Evolutionary conservation across 2,329 filamentous ascomycete genomes (phyloP).

Genomic region (Aspergillus hortae): DNA sequence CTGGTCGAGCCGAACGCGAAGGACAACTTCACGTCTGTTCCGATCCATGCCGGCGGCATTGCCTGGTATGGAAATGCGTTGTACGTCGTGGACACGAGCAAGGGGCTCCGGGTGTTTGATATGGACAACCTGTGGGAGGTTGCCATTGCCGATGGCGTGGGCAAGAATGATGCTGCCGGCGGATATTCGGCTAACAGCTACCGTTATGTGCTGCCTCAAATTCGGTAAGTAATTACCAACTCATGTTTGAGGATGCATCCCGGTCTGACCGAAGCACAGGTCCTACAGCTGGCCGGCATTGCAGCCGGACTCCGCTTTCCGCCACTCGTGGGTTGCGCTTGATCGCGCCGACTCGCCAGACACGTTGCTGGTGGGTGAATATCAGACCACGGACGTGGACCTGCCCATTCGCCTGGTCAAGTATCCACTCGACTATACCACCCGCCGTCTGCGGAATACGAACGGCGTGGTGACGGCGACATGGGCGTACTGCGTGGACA

Average conservation of each 20-base stretch:
- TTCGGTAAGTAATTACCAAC: background rate
- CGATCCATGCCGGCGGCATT: conserved; percentile 36
- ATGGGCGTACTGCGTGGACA: conserved; percentile 31
- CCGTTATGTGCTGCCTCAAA: conserved; percentile 30
- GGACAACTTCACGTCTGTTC: conserved; percentile 32
- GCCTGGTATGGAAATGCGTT: conserved; percentile 36
- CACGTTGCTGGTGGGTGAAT: conserved; percentile 34
- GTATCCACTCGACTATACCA: conserved; percentile 29
- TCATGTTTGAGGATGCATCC: background rate
- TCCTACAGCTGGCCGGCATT: conserved; percentile 1
- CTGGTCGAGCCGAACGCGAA: conserved; percentile 32
- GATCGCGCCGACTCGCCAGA: conserved; percentile 31
- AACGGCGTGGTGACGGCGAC: conserved; percentile 16
- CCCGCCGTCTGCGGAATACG: conserved; percentile 21
- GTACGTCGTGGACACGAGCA: conserved; percentile 34
- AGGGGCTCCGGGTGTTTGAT: conserved; percentile 36
- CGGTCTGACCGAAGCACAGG: background rate
- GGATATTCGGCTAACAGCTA: conserved; percentile 31
- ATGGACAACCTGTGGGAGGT: conserved; percentile 35
- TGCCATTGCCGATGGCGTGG: conserved; percentile 27
- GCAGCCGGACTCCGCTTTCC: conserved; percentile 22
- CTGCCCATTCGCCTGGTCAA: conserved; percentile 27
- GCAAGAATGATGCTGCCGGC: conserved; percentile 21
- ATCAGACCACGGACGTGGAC: conserved; percentile 19
- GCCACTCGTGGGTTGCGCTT: conserved; percentile 35